phyloP scores from a whole-genome alignment of 805 yeast species.

The Saturnispora besseyi region DNA sequence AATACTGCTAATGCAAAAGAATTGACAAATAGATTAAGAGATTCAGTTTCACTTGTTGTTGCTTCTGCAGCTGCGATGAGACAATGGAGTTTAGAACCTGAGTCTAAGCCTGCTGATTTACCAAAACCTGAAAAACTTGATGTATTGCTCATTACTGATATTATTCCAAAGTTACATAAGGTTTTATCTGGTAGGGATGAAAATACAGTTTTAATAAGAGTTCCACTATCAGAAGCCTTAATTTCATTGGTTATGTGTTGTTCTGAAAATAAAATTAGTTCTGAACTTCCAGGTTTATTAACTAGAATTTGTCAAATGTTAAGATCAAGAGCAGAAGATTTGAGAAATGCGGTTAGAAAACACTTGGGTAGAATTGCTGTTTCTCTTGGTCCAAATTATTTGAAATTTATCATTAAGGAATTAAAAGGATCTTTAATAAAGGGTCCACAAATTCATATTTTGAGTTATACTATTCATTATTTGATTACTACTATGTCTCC shows the following conservation, averaged over 20 bases:
- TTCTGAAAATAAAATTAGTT: slow-evolving; percentile 42
- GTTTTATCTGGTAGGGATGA: slow-evolving; percentile 60
- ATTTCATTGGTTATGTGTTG: slow-evolving; percentile 59
- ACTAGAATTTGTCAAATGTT: slow-evolving; percentile 85
- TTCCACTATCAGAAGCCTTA: slow-evolving; percentile 75
- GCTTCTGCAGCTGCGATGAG: slow-evolving; percentile 41
- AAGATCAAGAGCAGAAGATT: slow-evolving; percentile 75
- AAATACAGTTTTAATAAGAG: slow-evolving; percentile 64
- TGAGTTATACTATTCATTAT: slow-evolving; percentile 79
- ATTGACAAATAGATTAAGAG: slow-evolving; percentile 40
- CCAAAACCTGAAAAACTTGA: slow-evolving; percentile 33
- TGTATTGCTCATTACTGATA: slow-evolving; percentile 42
- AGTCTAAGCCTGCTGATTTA: slow-evolving; percentile 25
- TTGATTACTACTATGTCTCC: slow-evolving; percentile 44
- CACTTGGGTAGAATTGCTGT: slow-evolving; percentile 56
- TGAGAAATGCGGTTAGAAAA: slow-evolving; percentile 79
- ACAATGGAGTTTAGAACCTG: slow-evolving; percentile 11
- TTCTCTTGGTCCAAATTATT: slow-evolving; percentile 63
- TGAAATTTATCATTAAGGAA: slow-evolving; percentile 69
- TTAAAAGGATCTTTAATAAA: slow-evolving; percentile 67
- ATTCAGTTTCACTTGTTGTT: slow-evolving; percentile 49
- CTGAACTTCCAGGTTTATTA: slow-evolving; percentile 69
- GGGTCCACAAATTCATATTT: slow-evolving; percentile 90
- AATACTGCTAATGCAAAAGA: slow-evolving; percentile 16
- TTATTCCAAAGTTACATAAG: slow-evolving; percentile 54